Base-by-base conservation (phyloP, 148 eudicot genomes). In the Dysphania ambrosioides region DNA sequence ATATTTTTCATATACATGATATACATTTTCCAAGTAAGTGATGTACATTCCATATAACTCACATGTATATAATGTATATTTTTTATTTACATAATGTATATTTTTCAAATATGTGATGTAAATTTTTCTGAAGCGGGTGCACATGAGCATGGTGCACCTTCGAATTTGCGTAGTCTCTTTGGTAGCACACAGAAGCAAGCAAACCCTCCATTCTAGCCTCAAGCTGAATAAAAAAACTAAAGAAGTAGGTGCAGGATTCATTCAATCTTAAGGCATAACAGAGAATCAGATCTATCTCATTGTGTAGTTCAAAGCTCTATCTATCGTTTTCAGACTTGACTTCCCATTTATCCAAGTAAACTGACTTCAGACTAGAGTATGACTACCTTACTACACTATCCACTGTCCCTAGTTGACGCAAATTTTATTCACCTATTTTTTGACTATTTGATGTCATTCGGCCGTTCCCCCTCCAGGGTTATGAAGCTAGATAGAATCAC, bases 81-180 rank as follows among this genome's bases (percentile, higher is more conserved):
- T n/a, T n/a, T n/a, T n/a, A n/a, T n/a, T n/a, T n/a, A n/a, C n/a
- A n/a, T n/a, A n/a, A n/a, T n/a, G n/a, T n/a, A n/a, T n/a, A n/a
- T n/a, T n/a, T n/a, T n/a, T n/a, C n/a, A n/a, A n/a, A n/a, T n/a
- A n/a, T n/a, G n/a, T n/a, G n/a, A n/a, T n/a, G n/a, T n/a, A n/a
- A n/a, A n/a, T n/a, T n/a, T n/a, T n/a, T n/a, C n/a, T n/a, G n/a
- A n/a, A n/a, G n/a, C n/a, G n/a, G n/a, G n/a, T n/a, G n/a, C n/a
- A n/a, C n/a, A n/a, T n/a, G n/a, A n/a, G n/a, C n/a, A n/a, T n/a
- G n/a, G n/a, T n/a, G n/a, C n/a, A n/a, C n/a, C n/a, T n/a, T n/a
- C n/a, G n/a, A n/a, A n/a, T n/a, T n/a, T n/a, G n/a, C n/a, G n/a
- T 58, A 42, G 24, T 78, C 72, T 66, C 80, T 72, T 32, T 56